A percentile compares a stretch with the other conserved stretches of the same genome.
These are phyloP conservation scores for Monosporascus sp. DNA, from an alignment of 2,329 filamentous ascomycete genomes.

Conservation along the genomic window DNA sequence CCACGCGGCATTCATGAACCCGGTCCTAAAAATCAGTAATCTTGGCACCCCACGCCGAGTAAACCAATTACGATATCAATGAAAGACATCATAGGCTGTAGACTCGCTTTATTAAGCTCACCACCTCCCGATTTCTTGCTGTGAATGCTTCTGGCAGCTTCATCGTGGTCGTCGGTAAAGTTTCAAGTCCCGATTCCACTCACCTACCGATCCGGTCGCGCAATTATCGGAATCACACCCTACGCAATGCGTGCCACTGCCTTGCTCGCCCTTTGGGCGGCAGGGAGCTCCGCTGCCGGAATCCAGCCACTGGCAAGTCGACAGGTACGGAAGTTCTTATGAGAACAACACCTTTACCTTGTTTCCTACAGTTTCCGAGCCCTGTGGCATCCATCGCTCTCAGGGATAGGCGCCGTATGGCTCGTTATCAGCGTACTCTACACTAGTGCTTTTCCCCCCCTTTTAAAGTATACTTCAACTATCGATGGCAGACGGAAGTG, in stretches of 20 bases:
- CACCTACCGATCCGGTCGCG: background rate
- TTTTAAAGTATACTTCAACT: too few species aligned
- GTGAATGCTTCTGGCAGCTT: background rate
- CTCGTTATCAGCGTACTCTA: background rate
- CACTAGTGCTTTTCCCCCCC: too few species aligned
- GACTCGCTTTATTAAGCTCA: background rate
- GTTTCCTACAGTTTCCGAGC: too few species aligned
- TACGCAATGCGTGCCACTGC: constrained; percentile 2
- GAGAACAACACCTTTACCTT: background rate
- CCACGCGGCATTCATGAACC: background rate
- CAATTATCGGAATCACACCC: background rate
- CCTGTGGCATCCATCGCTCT: background rate
- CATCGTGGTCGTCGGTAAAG: background rate
- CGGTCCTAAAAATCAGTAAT: background rate
- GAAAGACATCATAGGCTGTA: background rate
- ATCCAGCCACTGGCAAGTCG: background rate
- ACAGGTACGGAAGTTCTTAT: background rate
- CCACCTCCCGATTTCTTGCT: background rate
- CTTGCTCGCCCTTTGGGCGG: constrained; percentile 3
- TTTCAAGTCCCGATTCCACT: background rate
- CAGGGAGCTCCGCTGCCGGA: constrained; percentile 6
- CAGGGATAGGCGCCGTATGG: background rate
- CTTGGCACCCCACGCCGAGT: background rate
- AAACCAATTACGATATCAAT: background rate
- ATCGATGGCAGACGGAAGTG: too few species aligned